Evolutionary conservation across 352 stramenopile genomes (phyloP), one percentile per base, ranked within the genome.

Genomic region (Elongisporangium undulatum): DNA sequence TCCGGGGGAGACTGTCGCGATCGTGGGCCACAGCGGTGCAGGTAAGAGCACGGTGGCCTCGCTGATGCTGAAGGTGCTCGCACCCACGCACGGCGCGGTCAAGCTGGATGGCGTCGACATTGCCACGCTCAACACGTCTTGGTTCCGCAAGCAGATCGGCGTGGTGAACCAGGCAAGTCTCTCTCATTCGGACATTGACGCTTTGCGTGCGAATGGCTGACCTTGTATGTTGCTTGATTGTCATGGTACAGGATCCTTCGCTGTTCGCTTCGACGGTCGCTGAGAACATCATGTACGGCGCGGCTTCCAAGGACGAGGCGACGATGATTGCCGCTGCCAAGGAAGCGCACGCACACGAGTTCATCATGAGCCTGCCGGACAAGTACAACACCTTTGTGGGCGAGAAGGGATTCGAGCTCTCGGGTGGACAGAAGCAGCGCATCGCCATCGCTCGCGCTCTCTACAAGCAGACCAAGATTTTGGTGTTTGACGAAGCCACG

Each of bases 321-420:
- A 71, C 82, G 39, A 23, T 93, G 38, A 53, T 89, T 20, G 69
- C 66, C 49, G 82, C 77, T 50, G 79, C 87, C 3, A 90, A 92
- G 64, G 68, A 82, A 54, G 86, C 87, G 15, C 74, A 93, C 24
- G 80, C 79, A 6, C 80, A 94, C 55, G 86, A 94, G 12, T 95
- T 95, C 50, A 87, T 92, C 51, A 74, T 75, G 65, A 69, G 71
- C 51, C 58, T 99, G 54, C 89, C 91, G 1, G 78, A 98, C 52
- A 80, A 97, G 64, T 99, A 97, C 77, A 90, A 99, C 39, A 99
- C 97, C 1, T 86, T 97, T 52, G 97, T 99, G 12, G 96, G 97
- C 50, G 97, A 99, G 75, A 95, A 98, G 56, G 97, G 97, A 13
- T 79, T 98, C 19, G 97, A 99, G 70, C 77, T 99, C 0, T 97